Evolutionary conservation across 495 filamentous ascomycete genomes (phyloP).

Genomic region (Bacidia gigantensis): DNA sequence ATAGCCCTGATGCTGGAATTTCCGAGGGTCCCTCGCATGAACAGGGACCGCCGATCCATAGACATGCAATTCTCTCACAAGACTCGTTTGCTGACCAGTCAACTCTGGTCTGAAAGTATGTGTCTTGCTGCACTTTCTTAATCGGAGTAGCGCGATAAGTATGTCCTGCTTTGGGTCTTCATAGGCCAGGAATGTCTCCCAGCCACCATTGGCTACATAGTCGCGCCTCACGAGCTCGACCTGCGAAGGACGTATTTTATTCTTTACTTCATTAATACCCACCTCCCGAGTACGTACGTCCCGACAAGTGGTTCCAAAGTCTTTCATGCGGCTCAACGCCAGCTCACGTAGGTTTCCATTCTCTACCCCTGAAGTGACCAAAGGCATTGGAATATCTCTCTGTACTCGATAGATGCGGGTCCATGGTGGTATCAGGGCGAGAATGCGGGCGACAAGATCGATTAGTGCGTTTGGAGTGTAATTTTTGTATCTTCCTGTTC

Average conservation of each 20-base stretch:
- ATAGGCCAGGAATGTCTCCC: conserved; percentile 97
- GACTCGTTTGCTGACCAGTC: conserved; percentile 69
- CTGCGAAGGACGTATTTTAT: conserved; percentile 93
- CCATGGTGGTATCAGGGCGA: conserved; percentile 92
- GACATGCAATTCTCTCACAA: conserved; percentile 90
- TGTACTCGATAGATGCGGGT: conserved; percentile 97
- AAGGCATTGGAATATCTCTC: conserved; percentile 95
- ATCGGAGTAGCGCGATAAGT: conserved; percentile 75
- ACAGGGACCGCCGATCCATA: conserved; percentile 93
- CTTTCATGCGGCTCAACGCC: conserved; percentile 89
- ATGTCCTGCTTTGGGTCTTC: conserved; percentile 99
- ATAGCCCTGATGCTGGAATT: conserved; percentile 97
- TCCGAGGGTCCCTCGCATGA: conserved; percentile 80
- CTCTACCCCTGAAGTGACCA: conserved; percentile 92
- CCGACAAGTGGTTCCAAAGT: conserved; percentile 92
- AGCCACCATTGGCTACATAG: conserved; percentile 87
- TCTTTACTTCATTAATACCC: conserved; percentile 95
- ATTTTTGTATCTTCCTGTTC: conserved; percentile 93
- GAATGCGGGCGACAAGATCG: conserved; percentile 85
- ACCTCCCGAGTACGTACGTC: conserved; percentile 97
- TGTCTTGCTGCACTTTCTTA: conserved; percentile 77
- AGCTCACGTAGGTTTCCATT: conserved; percentile 94
- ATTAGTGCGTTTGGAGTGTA: conserved; percentile 95
- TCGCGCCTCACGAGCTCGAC: conserved; percentile 94
- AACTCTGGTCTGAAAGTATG: conserved; percentile 89